Percentiles rank a stretch among this genome's conserved stretches.
These are phyloP conservation scores for Elaeis oleifera DNA, from an alignment of 202 grass and related monocot genomes.

Conservation along the genomic window DNA sequence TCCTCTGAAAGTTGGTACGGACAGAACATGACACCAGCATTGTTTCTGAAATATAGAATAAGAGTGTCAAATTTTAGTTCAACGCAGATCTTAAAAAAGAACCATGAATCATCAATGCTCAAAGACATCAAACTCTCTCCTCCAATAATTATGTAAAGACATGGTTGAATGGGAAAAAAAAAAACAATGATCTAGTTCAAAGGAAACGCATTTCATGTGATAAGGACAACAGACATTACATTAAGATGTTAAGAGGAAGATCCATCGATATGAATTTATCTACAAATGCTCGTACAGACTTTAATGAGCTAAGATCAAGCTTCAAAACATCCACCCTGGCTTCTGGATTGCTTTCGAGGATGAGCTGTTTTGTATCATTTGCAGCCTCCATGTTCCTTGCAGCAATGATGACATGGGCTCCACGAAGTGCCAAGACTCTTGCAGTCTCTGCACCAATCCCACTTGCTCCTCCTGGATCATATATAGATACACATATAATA, in stretches of 20 bases:
- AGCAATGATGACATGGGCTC: slow-evolving; percentile 76
- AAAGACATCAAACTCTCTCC: too few species aligned
- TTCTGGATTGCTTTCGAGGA: slow-evolving; percentile 38
- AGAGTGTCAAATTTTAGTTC: too few species aligned
- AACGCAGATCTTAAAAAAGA: too few species aligned
- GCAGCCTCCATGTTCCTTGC: slow-evolving; percentile 91
- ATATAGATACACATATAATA: background rate
- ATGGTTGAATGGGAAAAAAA: background rate
- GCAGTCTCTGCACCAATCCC: slow-evolving; percentile 93
- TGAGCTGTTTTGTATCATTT: slow-evolving; percentile 46
- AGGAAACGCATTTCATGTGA: background rate
- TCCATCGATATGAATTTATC: slow-evolving; percentile 73
- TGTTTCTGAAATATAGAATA: slow-evolving; percentile 51
- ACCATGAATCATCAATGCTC: too few species aligned
- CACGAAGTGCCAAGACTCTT: slow-evolving; percentile 70
- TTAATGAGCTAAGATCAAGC: slow-evolving; percentile 86
- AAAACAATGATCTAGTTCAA: background rate
- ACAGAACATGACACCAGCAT: slow-evolving; percentile 97
- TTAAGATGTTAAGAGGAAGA: slow-evolving; percentile 86
- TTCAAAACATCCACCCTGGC: slow-evolving; percentile 56
- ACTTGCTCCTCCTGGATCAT: slow-evolving; percentile 56
- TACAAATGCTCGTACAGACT: slow-evolving; percentile 60
- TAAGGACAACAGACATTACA: slow-evolving; percentile 43
- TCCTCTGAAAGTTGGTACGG: slow-evolving; percentile 86
- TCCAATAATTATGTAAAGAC: too few species aligned